A percentile compares a stretch with the other conserved stretches of the same genome.
These are phyloP conservation scores for Colletotrichum acutatum DNA, from an alignment of 2,329 filamentous ascomycete genomes.

Conservation along the genomic window DNA sequence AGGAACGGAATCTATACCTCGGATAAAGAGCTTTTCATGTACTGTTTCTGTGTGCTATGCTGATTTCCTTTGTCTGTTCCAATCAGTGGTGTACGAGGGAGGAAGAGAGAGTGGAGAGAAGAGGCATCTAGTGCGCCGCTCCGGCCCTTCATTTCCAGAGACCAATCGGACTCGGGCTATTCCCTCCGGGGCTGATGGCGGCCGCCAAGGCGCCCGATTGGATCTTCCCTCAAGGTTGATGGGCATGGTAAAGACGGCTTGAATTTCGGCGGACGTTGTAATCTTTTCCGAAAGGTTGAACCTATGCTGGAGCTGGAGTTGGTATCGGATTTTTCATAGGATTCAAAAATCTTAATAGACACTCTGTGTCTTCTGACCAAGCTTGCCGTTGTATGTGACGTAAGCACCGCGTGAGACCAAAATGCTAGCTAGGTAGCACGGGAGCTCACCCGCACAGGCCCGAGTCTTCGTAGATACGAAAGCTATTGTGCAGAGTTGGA, in stretches of 20 bases:
- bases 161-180: not conserved
- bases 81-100: conserved; percentile 16
- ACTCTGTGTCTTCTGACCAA: conserved; percentile 1
- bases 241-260: not conserved
- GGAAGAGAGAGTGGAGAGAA: not conserved
- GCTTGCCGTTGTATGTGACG: not conserved
- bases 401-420: not conserved
- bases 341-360: conserved; percentile 31
- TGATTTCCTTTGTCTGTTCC: conserved; percentile 27
- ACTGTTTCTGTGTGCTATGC: conserved; percentile 1
- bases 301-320: conserved; percentile 13
- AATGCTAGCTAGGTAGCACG: not conserved
- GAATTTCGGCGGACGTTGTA: not conserved
- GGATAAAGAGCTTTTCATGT: conserved; percentile 24
- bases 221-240: not conserved
- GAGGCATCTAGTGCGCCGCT: conserved; percentile 5
- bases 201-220: not conserved
- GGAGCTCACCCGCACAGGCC: too few species aligned
- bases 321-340: not conserved
- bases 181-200: not conserved
- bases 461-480: too few species aligned
- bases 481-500: not conserved
- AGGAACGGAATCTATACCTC: conserved; percentile 34
- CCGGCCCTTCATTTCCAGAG: not conserved
- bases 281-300: not conserved